Evolutionary conservation across 352 stramenopile genomes (phyloP).

Genomic region (Phytophthora fragariaefolia): DNA sequence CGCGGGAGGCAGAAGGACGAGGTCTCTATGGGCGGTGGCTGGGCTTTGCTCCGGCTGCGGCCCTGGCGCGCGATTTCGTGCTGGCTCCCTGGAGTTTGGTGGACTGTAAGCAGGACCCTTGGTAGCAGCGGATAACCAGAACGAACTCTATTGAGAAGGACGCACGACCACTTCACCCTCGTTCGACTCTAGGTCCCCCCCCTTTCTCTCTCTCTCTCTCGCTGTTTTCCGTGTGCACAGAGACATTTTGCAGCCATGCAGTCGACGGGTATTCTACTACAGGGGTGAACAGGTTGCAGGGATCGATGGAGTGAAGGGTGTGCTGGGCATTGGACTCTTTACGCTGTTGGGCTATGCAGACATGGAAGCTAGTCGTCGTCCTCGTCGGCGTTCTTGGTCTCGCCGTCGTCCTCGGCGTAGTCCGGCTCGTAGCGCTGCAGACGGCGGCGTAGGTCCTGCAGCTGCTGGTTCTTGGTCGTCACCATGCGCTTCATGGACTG

Average conservation of each 20-base stretch:
- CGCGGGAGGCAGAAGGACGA: conserved; percentile 26
- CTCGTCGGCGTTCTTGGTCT: conserved; percentile 59
- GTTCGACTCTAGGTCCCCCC: not conserved
- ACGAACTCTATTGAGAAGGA: conserved; percentile 50
- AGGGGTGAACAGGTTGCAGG: no score
- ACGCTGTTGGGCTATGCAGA: conserved; percentile 1
- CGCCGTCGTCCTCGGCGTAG: conserved; percentile 52
- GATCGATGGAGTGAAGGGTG: no score
- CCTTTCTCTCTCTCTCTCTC: not conserved
- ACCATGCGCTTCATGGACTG: conserved; percentile 86
- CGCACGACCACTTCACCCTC: not conserved
- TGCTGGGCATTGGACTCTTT: not conserved
- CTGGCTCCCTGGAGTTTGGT: conserved; percentile 27
- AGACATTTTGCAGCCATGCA: no score
- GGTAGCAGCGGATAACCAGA: conserved; percentile 45
- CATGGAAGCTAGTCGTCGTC: conserved; percentile 45
- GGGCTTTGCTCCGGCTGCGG: conserved; percentile 4
- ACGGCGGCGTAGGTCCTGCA: conserved; percentile 66
- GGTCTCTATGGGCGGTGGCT: conserved; percentile 25
- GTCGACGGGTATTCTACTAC: no score
- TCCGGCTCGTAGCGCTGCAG: conserved; percentile 83
- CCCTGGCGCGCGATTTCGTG: conserved; percentile 30
- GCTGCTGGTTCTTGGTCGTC: conserved; percentile 82
- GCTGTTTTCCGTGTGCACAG: no score
- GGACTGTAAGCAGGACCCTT: conserved; percentile 25